Evolutionary conservation across 345 rosid genomes (phyloP).

Genomic region (Microthlaspi erraticum): DNA sequence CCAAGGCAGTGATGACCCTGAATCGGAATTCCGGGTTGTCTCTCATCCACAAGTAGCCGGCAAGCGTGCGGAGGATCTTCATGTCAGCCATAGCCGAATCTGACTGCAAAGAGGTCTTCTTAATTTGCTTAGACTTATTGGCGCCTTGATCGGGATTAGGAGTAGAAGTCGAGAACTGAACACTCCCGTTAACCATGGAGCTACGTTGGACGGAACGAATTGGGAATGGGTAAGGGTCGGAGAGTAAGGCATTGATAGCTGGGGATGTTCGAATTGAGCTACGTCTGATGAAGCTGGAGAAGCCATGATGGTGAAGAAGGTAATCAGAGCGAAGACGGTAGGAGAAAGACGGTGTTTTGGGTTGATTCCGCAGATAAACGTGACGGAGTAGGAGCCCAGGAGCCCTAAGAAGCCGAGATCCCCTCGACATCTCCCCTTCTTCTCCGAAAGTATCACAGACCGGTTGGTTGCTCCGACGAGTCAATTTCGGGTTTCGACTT

Average conservation of each 20-base stretch:
- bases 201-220: conserved; percentile 46
- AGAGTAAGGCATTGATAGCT: conserved; percentile 44
- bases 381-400: conserved; percentile 31
- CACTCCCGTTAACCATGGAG: conserved; percentile 46
- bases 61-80: conserved; percentile 82
- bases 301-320: conserved; percentile 33
- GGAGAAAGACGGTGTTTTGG: conserved; percentile 3
- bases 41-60: conserved; percentile 85
- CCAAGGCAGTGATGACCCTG: conserved; percentile 82
- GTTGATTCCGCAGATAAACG: conserved; percentile 19
- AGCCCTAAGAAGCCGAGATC: conserved; percentile 41
- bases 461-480: conserved; percentile 30
- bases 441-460: conserved; percentile 22
- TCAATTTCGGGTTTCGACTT: not conserved
- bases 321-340: conserved; percentile 39
- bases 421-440: conserved; percentile 41
- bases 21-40: conserved; percentile 82
- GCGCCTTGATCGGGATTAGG: conserved; percentile 42
- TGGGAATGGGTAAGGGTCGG: conserved; percentile 43
- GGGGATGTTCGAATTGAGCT: conserved; percentile 36
- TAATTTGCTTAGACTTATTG: conserved; percentile 38
- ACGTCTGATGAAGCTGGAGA: conserved; percentile 40
- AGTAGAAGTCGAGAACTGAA: conserved; percentile 57
- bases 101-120: conserved; percentile 27
- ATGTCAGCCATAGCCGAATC: conserved; percentile 55